A percentile compares a stretch with the other conserved stretches of the same genome.
phyloP scores from a whole-genome alignment of 2,329 filamentous ascomycete species.

The Trichoderma endophyticum region DNA sequence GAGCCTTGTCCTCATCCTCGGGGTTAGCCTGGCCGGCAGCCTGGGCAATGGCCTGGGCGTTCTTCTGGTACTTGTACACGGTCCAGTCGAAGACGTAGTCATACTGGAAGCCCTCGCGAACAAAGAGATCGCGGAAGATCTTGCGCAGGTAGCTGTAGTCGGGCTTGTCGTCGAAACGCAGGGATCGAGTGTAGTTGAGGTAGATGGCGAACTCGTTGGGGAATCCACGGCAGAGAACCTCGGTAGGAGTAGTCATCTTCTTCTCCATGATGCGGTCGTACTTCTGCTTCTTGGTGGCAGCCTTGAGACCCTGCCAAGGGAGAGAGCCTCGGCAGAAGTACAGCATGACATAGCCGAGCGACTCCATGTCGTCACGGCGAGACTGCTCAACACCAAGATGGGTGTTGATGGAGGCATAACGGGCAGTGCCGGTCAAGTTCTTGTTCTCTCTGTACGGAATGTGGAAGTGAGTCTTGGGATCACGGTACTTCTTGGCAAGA shows the following conservation, averaged over 20 bases:
- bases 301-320: conserved; percentile 97
- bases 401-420: conserved; percentile 98
- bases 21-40: conserved; percentile 65
- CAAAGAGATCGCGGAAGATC: conserved; percentile 99
- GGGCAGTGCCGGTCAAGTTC: conserved; percentile 97
- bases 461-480: conserved; percentile 99
- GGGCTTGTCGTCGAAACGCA: conserved; percentile 99
- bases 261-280: conserved; percentile 99
- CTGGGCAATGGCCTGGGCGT: conserved; percentile 89
- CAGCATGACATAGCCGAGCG: conserved; percentile 97
- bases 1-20: conserved; percentile 74
- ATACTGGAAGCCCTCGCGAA: conserved; percentile 98
- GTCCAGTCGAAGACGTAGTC: conserved; percentile 99
- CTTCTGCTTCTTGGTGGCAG: conserved; percentile 99
- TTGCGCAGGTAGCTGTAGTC: conserved; percentile 99
- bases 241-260: conserved; percentile 99
- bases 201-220: conserved; percentile 99
- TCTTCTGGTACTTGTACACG: conserved; percentile 99
- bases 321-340: conserved; percentile 99
- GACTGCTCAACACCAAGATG: conserved; percentile 98
- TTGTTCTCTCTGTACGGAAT: conserved; percentile 99
- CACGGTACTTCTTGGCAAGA: conserved; percentile 98
- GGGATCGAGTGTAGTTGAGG: conserved; percentile 96
- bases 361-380: conserved; percentile 99
- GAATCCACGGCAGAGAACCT: conserved; percentile 98